Percentiles rank a stretch among this genome's conserved stretches.
These are phyloP conservation scores for Nephromyces sp. DNA, from an alignment of 169 alveolate species.

Conservation along the genomic window DNA sequence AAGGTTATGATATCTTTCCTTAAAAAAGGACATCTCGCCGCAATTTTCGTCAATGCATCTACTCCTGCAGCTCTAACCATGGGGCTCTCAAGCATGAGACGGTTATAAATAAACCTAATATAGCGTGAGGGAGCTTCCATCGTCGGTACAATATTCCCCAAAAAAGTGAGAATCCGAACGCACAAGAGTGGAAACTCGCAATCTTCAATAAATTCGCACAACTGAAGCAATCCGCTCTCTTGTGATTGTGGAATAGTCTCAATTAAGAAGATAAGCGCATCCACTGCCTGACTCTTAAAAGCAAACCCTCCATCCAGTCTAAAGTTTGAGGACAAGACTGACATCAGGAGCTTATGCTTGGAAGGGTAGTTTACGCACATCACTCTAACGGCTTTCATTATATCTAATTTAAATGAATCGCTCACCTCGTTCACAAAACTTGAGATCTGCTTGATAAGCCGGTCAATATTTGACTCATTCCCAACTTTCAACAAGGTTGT, in stretches of 20 bases:
- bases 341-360: slow-evolving; percentile 74
- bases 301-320: slow-evolving; percentile 80
- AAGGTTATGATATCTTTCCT: slow-evolving; percentile 16
- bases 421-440: slow-evolving; percentile 62
- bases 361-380: slow-evolving; percentile 83
- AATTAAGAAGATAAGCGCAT: slow-evolving; percentile 79
- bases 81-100: slow-evolving; percentile 89
- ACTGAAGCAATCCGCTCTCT: slow-evolving; percentile 72
- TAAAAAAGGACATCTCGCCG: slow-evolving; percentile 21
- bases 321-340: slow-evolving; percentile 77
- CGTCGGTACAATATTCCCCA: slow-evolving; percentile 60
- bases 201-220: slow-evolving; percentile 95
- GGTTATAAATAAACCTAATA: slow-evolving; percentile 88
- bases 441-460: slow-evolving; percentile 75
- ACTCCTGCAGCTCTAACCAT: slow-evolving; percentile 92
- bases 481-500: slow-evolving; percentile 90
- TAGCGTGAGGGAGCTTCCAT: slow-evolving; percentile 77
- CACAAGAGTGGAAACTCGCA: slow-evolving; percentile 87
- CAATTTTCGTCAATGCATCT: slow-evolving; percentile 84
- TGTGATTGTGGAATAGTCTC: slow-evolving; percentile 44
- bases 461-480: slow-evolving; percentile 82
- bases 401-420: slow-evolving; percentile 78
- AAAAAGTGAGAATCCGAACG: slow-evolving; percentile 39
- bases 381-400: slow-evolving; percentile 77
- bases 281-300: slow-evolving; percentile 78